Base-by-base conservation (phyloP, 192 early-diverging fungal species). In the Dispira parvispora region DNA sequence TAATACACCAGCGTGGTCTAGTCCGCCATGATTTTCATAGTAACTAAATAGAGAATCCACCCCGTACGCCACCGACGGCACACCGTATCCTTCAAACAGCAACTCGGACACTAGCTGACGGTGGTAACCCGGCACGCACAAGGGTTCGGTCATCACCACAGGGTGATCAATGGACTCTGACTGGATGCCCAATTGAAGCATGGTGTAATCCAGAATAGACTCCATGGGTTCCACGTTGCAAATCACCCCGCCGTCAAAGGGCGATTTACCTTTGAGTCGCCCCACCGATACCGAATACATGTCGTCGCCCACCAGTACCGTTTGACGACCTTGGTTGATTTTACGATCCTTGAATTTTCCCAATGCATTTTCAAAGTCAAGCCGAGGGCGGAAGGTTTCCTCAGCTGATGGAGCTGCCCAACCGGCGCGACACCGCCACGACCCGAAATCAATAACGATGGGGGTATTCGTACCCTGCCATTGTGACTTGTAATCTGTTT, bases 21-120 rank as follows among this genome's bases (percentile, higher is more conserved):
- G 75, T 0, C 75, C 66, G 0, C 76, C 76, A 65, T 85, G 69
- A 26, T 79, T 72, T 10, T 44, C 78, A 68, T 96, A 85, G 65
- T 85, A 82, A 62, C 91, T 92, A 73, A 90, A 96, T 47, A 88
- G 75, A 12, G 90, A 75, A 54, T 96, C 93, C 18, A 96, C 80
- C 4, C 91, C 91, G 63, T 91, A 96, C 0, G 81, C 71, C 8
- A 91, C 79, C 3, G 83, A 85, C 2, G 89, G 84, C 20, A 83
- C 78, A 26, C 73, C 69, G 71, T 92, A 96, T 27, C 82, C 75
- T 69, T 96, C 93, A 66, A 96, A 94, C 43, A 96, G 70, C 0
- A 96, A 71, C 67, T 96, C 93, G 0, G 89, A 86, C 74, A 86
- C 87, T 46, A 87, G 67, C 69, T 78, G 84, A 52, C 93, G 82